Percentiles rank a stretch among this genome's conserved stretches.
phyloP scores from a whole-genome alignment of 305 asterid species.

The Solanum hybrid region DNA sequence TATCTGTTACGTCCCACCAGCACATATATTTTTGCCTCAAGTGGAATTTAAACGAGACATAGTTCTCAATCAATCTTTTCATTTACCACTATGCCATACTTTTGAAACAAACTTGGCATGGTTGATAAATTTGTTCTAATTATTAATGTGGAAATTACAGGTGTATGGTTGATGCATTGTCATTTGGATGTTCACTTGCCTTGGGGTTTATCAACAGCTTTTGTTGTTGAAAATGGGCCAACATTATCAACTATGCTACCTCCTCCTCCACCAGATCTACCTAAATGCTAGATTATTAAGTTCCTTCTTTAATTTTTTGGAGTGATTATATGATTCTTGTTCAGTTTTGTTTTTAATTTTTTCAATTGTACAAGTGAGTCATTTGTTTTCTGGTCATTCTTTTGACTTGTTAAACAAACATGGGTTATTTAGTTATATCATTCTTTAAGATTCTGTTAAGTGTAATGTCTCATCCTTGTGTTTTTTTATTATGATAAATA shows the following conservation, averaged over 20 bases:
- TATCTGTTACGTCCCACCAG: background rate
- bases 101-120: background rate
- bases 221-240: slow-evolving; percentile 13
- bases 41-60: background rate
- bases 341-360: background rate
- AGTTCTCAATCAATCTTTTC: background rate
- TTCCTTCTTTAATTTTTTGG: background rate
- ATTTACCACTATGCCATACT: background rate
- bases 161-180: slow-evolving; percentile 13
- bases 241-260: slow-evolving; percentile 11
- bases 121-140: background rate
- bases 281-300: background rate
- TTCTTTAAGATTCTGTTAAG: background rate
- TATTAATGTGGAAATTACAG: background rate
- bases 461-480: background rate
- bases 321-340: background rate
- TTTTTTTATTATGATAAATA: background rate
- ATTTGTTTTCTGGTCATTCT: background rate
- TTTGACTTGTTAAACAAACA: background rate
- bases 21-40: background rate
- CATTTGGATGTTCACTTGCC: slow-evolving; percentile 16
- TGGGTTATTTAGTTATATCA: background rate
- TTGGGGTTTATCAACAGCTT: slow-evolving; percentile 8
- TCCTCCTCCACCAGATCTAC: slow-evolving; percentile 14
- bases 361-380: background rate